Conservation (phyloP, 441 rosid genomes). For the Pelargonium fulgidum region DNA sequence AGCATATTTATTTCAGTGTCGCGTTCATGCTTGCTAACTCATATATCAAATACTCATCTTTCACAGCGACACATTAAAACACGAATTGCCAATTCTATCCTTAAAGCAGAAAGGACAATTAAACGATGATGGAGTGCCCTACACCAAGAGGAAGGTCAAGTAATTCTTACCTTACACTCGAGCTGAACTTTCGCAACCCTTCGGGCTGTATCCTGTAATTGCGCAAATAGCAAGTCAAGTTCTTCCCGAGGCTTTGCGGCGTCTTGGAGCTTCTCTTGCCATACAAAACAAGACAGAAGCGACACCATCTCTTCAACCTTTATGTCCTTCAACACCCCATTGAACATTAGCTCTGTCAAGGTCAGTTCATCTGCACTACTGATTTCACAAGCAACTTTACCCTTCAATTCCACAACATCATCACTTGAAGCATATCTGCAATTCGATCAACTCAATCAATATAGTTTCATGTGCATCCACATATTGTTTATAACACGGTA, state of each 20-base stretch:
- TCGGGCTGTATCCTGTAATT: conserved; percentile 83
- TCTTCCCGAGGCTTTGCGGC: conserved; percentile 90
- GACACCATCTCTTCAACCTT: conserved; percentile 91
- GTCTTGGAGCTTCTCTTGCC: conserved; percentile 91
- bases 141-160: conserved; percentile 5
- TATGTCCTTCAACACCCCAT: conserved; percentile 72
- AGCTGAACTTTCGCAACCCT: conserved; percentile 88
- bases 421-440: conserved; percentile 71
- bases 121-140: too few species aligned
- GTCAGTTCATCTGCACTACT: conserved; percentile 95
- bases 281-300: conserved; percentile 94
- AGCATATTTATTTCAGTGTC: too few species aligned
- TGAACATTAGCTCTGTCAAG: conserved; percentile 86
- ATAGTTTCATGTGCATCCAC: background rate
- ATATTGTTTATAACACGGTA: too few species aligned
- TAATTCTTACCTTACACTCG: conserved; percentile 69
- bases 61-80: too few species aligned
- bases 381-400: conserved; percentile 95
- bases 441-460: conserved; percentile 10
- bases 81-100: too few species aligned
- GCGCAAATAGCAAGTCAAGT: conserved; percentile 73
- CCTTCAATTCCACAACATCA: conserved; percentile 79
- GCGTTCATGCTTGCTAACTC: too few species aligned
- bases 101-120: too few species aligned
- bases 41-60: too few species aligned